phyloP scores from a whole-genome alignment of 768 basidiomycete species.

The Floccularia luteovirens region DNA sequence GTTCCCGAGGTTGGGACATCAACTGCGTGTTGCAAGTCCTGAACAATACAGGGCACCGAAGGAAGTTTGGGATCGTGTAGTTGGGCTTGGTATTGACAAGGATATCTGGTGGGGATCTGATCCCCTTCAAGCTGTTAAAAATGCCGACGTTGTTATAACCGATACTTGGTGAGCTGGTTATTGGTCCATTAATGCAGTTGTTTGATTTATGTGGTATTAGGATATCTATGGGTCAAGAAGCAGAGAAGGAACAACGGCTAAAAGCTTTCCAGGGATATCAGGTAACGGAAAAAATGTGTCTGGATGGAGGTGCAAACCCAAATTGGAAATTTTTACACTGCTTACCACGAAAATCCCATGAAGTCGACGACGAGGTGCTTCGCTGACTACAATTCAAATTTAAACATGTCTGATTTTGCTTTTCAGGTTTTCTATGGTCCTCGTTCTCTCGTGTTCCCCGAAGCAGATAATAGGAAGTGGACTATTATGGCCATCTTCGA shows the following conservation, averaged over 20 bases:
- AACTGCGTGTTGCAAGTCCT: conserved; percentile 80
- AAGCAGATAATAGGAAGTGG: conserved; percentile 97
- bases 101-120: conserved; percentile 68
- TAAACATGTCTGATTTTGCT: neutral
- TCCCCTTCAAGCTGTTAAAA: conserved; percentile 80
- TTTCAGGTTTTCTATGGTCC: conserved; percentile 85
- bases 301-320: conserved; percentile 71
- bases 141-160: conserved; percentile 92
- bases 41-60: conserved; percentile 61
- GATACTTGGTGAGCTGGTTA: conserved; percentile 79
- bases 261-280: conserved; percentile 90
- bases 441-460: conserved; percentile 86
- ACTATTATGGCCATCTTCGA: conserved; percentile 91
- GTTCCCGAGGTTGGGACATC: conserved; percentile 85
- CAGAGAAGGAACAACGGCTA: conserved; percentile 81
- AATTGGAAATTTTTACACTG: conserved; percentile 97
- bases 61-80: conserved; percentile 77
- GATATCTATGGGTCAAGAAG: conserved; percentile 99
- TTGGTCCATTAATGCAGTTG: neutral
- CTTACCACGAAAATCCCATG: conserved; percentile 84
- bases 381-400: neutral
- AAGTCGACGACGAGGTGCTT: conserved; percentile 88
- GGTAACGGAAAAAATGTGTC: conserved; percentile 83
- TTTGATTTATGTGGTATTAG: conserved; percentile 25
- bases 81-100: conserved; percentile 66